Conservation (phyloP, 179 eudicot genomes). For the Beta corolliflora region DNA sequence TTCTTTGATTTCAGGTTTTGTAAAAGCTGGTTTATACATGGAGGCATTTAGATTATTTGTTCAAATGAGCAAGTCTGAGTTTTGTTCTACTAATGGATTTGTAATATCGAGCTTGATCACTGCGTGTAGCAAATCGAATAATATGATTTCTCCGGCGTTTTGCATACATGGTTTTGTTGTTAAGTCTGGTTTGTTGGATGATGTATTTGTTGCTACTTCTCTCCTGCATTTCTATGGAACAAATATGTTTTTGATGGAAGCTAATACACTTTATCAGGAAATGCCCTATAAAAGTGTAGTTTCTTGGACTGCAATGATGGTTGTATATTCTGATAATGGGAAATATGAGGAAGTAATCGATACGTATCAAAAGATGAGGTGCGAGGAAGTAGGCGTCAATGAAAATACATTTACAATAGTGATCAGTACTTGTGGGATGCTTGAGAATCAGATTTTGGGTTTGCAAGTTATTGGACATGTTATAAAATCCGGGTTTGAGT, state of each 20-base stretch:
- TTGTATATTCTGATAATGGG: conserved; percentile 46
- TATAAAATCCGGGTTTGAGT: conserved; percentile 54
- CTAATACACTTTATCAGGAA: conserved; percentile 49
- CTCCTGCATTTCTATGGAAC: conserved; percentile 68
- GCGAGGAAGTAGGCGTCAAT: conserved; percentile 47
- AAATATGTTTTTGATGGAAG: conserved; percentile 43
- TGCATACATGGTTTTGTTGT: conserved; percentile 58
- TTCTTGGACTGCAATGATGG: conserved; percentile 81
- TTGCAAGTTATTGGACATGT: conserved; percentile 65
- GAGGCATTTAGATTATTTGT: conserved; percentile 50
- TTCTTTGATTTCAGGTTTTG: conserved; percentile 63
- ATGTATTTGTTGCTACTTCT: conserved; percentile 62
- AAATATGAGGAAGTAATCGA: conserved; percentile 37
- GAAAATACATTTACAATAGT: conserved; percentile 59
- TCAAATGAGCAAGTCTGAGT: conserved; percentile 43
- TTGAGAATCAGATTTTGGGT: conserved; percentile 58
- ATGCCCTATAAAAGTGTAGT: conserved; percentile 70
- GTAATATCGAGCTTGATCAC: conserved; percentile 62
- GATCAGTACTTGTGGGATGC: conserved; percentile 57
- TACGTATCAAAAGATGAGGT: conserved; percentile 49
- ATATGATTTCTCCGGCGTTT: conserved; percentile 53
- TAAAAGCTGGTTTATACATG: conserved; percentile 41
- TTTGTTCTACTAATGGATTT: conserved; percentile 45
- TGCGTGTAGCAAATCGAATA: conserved; percentile 49
- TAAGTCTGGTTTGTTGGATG: conserved; percentile 49